Percentiles rank a stretch among this genome's conserved stretches.
phyloP scores from a whole-genome alignment of 1,284 basidiomycete genomes.

The Phlebopus sp. region DNA sequence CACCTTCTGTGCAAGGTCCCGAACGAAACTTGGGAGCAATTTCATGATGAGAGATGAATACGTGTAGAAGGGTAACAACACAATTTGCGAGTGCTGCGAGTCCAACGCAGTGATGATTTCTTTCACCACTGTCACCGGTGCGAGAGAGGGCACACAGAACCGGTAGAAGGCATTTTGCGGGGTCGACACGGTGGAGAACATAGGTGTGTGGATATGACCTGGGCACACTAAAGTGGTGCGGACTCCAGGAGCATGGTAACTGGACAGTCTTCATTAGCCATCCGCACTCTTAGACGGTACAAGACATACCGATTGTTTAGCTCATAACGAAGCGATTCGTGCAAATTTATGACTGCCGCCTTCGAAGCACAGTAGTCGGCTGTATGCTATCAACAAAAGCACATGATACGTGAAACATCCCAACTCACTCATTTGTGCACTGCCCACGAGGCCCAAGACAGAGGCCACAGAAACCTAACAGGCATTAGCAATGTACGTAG shows the following conservation, averaged over 20 bases:
- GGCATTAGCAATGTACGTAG: slow-evolving; percentile 1
- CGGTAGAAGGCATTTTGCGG: slow-evolving; percentile 52
- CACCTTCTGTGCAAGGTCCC: slow-evolving; percentile 75
- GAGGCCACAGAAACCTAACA: slow-evolving; percentile 77
- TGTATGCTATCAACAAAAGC: slow-evolving; percentile 30
- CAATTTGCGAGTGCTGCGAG: slow-evolving; percentile 66
- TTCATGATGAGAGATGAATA: slow-evolving; percentile 55
- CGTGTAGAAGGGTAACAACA: slow-evolving; percentile 73
- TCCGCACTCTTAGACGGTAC: slow-evolving; percentile 5
- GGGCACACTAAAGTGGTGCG: slow-evolving; percentile 81
- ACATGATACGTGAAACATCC: background rate
- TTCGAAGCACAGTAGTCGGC: slow-evolving; percentile 90
- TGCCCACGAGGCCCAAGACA: slow-evolving; percentile 71
- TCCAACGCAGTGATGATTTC: slow-evolving; percentile 78
- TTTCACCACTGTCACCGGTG: slow-evolving; percentile 75
- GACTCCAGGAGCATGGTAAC: slow-evolving; percentile 70
- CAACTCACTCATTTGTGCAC: slow-evolving; percentile 76
- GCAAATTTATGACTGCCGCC: slow-evolving; percentile 73
- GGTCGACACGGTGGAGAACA: slow-evolving; percentile 64
- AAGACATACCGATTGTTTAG: slow-evolving; percentile 63
- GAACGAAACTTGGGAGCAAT: slow-evolving; percentile 66
- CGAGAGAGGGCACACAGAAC: slow-evolving; percentile 75
- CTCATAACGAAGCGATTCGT: slow-evolving; percentile 82
- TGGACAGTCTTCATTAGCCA: slow-evolving; percentile 27
- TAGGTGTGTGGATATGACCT: slow-evolving; percentile 69